Percentiles rank a stretch among this genome's conserved stretches.
Conservation (phyloP, 106 monocot species). For the Hemerocallis citrina region DNA sequence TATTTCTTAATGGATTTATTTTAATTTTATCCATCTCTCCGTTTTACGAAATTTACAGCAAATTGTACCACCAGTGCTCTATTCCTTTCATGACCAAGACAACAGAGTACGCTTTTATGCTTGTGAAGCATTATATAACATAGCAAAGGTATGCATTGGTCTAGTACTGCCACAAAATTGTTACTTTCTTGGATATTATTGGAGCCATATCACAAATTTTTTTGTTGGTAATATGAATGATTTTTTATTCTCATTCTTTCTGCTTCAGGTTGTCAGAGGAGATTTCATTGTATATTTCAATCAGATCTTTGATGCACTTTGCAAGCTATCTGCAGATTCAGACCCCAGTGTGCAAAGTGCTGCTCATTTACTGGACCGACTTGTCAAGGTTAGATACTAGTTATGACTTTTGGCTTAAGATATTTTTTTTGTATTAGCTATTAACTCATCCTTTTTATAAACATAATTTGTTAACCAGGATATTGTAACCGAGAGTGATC, state of each 20-base stretch:
- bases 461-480: constrained; percentile 14
- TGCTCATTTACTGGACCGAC: constrained; percentile 93
- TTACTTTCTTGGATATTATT: background rate
- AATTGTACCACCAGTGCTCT: constrained; percentile 91
- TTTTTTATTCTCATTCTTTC: too few relatives aligned
- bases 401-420: background rate
- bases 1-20: background rate
- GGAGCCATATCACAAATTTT: too few relatives aligned
- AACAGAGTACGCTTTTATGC: constrained; percentile 99
- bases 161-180: background rate
- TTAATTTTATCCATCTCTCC: background rate
- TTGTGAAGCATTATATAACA: constrained; percentile 99
- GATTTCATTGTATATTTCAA: constrained; percentile 96
- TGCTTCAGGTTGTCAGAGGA: constrained; percentile 86
- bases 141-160: constrained; percentile 77
- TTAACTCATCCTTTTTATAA: too few relatives aligned
- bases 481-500: constrained; percentile 78
- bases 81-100: constrained; percentile 85
- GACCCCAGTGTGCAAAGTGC: constrained; percentile 96
- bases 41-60: constrained; percentile 30
- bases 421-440: too few relatives aligned
- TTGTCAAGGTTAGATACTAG: constrained; percentile 62
- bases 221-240: background rate
- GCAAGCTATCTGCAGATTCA: constrained; percentile 94
- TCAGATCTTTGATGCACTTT: constrained; percentile 98